phyloP scores from a whole-genome alignment of 306 rosid species.

The Cucurbita moschata region DNA sequence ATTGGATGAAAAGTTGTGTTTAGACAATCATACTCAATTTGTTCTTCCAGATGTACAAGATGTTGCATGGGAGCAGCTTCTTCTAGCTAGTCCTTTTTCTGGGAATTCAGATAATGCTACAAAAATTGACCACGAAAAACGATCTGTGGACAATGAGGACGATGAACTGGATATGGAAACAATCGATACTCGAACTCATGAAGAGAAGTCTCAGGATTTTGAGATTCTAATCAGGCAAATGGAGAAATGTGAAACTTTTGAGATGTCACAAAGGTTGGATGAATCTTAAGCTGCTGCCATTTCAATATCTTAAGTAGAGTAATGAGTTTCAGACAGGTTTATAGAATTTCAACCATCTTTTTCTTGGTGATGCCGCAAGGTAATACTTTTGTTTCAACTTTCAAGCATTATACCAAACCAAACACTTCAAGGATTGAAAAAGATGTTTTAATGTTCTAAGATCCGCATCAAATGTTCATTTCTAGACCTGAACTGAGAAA shows the following conservation, averaged over 20 bases:
- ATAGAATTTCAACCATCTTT: background rate
- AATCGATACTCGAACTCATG: constrained; percentile 4
- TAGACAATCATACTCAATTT: constrained; percentile 43
- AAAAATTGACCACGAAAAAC: constrained; percentile 24
- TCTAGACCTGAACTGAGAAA: background rate
- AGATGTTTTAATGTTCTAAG: background rate
- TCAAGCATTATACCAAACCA: background rate
- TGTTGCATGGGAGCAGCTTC: constrained; percentile 58
- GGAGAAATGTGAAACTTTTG: constrained; percentile 28
- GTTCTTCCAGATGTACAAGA: constrained; percentile 51
- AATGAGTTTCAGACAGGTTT: background rate
- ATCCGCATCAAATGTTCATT: background rate
- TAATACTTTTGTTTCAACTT: constrained; percentile 1
- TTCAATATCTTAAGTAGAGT: background rate
- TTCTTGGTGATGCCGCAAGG: background rate
- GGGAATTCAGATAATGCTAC: constrained; percentile 25
- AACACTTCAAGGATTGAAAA: background rate
- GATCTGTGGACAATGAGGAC: constrained; percentile 2
- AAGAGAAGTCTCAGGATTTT: constrained; percentile 21
- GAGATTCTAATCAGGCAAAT: constrained; percentile 33
- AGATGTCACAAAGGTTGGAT: constrained; percentile 9
- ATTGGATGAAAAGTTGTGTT: constrained; percentile 44
- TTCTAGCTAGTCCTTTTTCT: constrained; percentile 31
- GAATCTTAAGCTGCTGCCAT: constrained; percentile 2
- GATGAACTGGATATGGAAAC: constrained; percentile 41